Evolutionary conservation across 495 filamentous ascomycete genomes (phyloP).

Genomic region (Beverwykella pulmonaria): DNA sequence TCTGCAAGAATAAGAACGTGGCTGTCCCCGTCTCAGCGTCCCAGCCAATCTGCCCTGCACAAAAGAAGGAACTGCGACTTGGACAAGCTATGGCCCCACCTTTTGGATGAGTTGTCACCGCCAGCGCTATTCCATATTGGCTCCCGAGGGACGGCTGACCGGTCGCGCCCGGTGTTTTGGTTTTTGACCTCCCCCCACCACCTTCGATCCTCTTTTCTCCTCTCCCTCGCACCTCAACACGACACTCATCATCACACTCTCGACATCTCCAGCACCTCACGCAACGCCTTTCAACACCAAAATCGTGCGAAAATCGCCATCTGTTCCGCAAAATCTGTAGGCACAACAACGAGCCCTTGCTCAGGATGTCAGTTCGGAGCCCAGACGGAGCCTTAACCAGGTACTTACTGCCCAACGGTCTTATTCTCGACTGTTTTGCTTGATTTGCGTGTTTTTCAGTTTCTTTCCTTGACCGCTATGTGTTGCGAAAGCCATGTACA

Average conservation of each 20-base stretch:
- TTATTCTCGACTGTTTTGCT: constrained; percentile 23
- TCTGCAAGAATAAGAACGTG: constrained; percentile 38
- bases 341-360: constrained; percentile 31
- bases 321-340: constrained; percentile 21
- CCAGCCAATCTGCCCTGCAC: constrained; percentile 38
- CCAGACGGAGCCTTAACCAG: constrained; percentile 38
- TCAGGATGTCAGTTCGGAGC: constrained; percentile 42
- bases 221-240: constrained; percentile 24
- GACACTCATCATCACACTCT: constrained; percentile 7
- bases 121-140: constrained; percentile 27
- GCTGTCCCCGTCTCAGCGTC: constrained; percentile 28
- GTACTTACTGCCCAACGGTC: constrained; percentile 41
- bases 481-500: constrained; percentile 22
- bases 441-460: constrained; percentile 9
- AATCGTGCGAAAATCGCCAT: constrained; percentile 11
- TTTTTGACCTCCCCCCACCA: constrained; percentile 30
- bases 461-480: constrained; percentile 18
- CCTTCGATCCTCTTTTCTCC: constrained; percentile 32
- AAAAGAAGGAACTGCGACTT: constrained; percentile 12
- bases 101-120: constrained; percentile 40
- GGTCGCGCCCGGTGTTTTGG: constrained; percentile 31
- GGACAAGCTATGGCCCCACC: constrained; percentile 29
- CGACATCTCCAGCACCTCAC: not conserved
- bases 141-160: constrained; percentile 20
- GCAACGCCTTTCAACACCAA: not conserved